Evolutionary conservation across 768 basidiomycete genomes (phyloP).

Genomic region (Amanita brunnescens): DNA sequence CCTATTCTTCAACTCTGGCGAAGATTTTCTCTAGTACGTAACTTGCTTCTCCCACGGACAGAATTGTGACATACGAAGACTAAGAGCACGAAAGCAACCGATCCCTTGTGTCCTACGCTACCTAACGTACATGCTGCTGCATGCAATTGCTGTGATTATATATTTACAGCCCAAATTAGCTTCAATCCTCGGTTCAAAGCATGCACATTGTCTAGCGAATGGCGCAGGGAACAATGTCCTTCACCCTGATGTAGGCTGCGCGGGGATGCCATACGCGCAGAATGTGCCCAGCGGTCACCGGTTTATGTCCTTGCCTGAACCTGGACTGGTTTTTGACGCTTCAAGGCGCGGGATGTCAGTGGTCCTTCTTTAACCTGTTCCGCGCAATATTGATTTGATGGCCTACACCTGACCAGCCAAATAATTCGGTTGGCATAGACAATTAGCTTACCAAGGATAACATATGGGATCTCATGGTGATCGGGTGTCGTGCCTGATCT

Average conservation of each 20-base stretch:
- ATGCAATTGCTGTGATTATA: too few species aligned
- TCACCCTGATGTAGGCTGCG: constrained; percentile 38
- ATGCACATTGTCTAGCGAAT: constrained; percentile 37
- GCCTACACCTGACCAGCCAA: too few species aligned
- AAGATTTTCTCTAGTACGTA: too few species aligned
- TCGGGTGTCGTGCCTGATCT: too few species aligned
- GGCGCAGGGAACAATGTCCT: constrained; percentile 41
- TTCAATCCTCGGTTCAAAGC: constrained; percentile 17
- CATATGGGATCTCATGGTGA: too few species aligned
- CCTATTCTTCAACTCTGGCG: too few species aligned
- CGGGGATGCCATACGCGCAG: constrained; percentile 44
- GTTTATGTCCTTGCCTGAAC: constrained; percentile 40
- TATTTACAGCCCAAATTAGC: background rate
- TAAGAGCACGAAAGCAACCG: background rate
- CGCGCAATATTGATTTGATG: too few species aligned
- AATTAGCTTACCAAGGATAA: too few species aligned
- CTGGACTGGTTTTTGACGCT: constrained; percentile 53
- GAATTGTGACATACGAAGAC: too few species aligned
- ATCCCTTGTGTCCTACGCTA: background rate
- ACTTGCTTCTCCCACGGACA: constrained; percentile 87
- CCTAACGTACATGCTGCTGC: background rate
- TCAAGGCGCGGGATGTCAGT: constrained; percentile 32
- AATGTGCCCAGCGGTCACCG: constrained; percentile 38
- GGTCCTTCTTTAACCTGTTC: constrained; percentile 17
- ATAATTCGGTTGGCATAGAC: too few species aligned